Percentiles rank a stretch among this genome's conserved stretches.
phyloP scores from a whole-genome alignment of 2,329 filamentous ascomycete species.

The Aspergillus cejpii region DNA sequence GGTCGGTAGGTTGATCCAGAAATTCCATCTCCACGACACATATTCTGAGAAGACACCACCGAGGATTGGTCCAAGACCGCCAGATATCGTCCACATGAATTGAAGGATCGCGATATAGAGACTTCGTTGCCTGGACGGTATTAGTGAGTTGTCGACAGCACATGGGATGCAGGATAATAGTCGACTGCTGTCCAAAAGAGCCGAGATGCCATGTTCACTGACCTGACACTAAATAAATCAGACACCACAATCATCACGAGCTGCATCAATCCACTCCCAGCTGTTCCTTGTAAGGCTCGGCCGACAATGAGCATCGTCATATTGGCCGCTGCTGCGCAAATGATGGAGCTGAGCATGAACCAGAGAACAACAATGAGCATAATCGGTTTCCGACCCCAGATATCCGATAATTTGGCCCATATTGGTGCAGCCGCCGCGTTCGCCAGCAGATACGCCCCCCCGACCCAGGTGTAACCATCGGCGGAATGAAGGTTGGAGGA shows the following conservation, averaged over 20 bases:
- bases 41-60: constrained; percentile 44
- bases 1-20: constrained; percentile 51
- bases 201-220: too few species aligned
- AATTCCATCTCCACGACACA: constrained; percentile 47
- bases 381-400: constrained; percentile 30
- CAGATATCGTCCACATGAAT: constrained; percentile 50
- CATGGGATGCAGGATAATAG: too few species aligned
- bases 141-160: constrained; percentile 3
- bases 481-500: not conserved
- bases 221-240: constrained; percentile 48
- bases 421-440: not conserved
- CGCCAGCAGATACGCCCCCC: not conserved
- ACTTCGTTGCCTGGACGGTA: constrained; percentile 36
- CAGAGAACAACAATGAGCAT: constrained; percentile 42
- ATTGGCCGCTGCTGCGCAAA: constrained; percentile 42
- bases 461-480: not conserved
- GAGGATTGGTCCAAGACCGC: constrained; percentile 48
- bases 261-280: constrained; percentile 47
- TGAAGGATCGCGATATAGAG: constrained; percentile 47
- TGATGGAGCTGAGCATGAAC: constrained; percentile 45
- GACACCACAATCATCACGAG: constrained; percentile 49
- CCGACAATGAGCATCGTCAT: constrained; percentile 50
- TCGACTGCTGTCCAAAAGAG: too few species aligned
- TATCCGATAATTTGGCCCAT: constrained; percentile 3
- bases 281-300: constrained; percentile 48